phyloP scores from a whole-genome alignment of 805 yeast species.

The Lachancea kluyveri region DNA sequence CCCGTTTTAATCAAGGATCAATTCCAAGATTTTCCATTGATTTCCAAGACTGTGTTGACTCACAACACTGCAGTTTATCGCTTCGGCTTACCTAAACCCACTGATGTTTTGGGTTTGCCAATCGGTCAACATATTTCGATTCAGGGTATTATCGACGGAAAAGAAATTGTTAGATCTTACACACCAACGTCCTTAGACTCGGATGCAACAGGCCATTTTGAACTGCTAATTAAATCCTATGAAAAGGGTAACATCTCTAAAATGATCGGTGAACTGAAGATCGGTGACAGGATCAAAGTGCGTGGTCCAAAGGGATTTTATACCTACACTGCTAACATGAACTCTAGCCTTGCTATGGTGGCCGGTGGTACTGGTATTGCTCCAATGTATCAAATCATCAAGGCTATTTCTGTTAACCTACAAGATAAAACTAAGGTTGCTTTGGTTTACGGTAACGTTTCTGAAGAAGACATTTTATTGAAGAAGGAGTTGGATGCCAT shows the following conservation, averaged over 20 bases:
- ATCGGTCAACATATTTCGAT: conserved; percentile 91
- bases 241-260: conserved; percentile 81
- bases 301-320: conserved; percentile 91
- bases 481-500: conserved; percentile 72
- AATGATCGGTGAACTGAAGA: conserved; percentile 58
- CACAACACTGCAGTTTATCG: conserved; percentile 81
- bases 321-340: conserved; percentile 76
- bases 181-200: conserved; percentile 80
- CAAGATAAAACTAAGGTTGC: conserved; percentile 69
- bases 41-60: conserved; percentile 65
- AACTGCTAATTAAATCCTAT: conserved; percentile 78
- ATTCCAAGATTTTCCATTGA: conserved; percentile 74
- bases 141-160: conserved; percentile 67
- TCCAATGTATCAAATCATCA: conserved; percentile 90
- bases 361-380: conserved; percentile 98
- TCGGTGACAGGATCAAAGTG: conserved; percentile 74
- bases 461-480: conserved; percentile 73
- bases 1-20: conserved; percentile 58
- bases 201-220: conserved; percentile 74
- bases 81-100: conserved; percentile 71
- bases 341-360: conserved; percentile 72
- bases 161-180: conserved; percentile 78
- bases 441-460: conserved; percentile 75
- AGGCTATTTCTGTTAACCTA: conserved; percentile 72
- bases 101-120: conserved; percentile 79